Evolutionary conservation across 495 filamentous ascomycete genomes (phyloP).

Genomic region (Hyaloscypha variabilis): DNA sequence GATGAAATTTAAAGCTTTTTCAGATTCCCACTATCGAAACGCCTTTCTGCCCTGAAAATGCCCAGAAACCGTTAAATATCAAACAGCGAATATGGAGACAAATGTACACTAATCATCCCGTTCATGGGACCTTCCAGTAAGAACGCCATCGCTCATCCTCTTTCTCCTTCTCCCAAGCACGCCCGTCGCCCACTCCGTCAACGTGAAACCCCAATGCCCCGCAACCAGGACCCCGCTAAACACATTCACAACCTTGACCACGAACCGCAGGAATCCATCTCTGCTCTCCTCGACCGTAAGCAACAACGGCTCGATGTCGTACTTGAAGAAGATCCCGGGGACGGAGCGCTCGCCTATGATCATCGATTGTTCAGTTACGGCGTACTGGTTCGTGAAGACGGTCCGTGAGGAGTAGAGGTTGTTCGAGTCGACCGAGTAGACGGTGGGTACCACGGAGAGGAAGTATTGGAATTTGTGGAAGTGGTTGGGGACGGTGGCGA

Average conservation of each 20-base stretch:
- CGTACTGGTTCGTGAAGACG: conserved; percentile 96
- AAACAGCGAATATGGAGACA: neutral
- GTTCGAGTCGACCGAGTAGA: conserved; percentile 70
- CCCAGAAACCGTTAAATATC: conserved; percentile 13
- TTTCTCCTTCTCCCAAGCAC: conserved; percentile 49
- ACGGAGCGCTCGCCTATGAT: conserved; percentile 68
- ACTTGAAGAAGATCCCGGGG: conserved; percentile 98
- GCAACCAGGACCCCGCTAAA: conserved; percentile 62
- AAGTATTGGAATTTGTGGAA: conserved; percentile 99
- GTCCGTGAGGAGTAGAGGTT: conserved; percentile 42
- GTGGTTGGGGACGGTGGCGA: conserved; percentile 69
- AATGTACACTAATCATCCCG: conserved; percentile 35
- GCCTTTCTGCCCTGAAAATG: conserved; percentile 2
- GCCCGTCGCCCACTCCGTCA: conserved; percentile 54
- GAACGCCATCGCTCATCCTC: conserved; percentile 58
- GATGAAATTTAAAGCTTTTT: neutral
- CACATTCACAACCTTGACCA: conserved; percentile 72
- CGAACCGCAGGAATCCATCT: conserved; percentile 68
- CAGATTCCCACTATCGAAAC: conserved; percentile 1
- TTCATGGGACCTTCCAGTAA: conserved; percentile 54
- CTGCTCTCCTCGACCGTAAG: conserved; percentile 83
- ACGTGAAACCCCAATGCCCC: conserved; percentile 60
- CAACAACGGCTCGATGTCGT: conserved; percentile 95
- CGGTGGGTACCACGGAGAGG: conserved; percentile 93
- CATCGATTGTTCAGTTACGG: conserved; percentile 82